phyloP scores from a whole-genome alignment of 2,329 filamentous ascomycete species.

The Tolypocladium inflatum region DNA sequence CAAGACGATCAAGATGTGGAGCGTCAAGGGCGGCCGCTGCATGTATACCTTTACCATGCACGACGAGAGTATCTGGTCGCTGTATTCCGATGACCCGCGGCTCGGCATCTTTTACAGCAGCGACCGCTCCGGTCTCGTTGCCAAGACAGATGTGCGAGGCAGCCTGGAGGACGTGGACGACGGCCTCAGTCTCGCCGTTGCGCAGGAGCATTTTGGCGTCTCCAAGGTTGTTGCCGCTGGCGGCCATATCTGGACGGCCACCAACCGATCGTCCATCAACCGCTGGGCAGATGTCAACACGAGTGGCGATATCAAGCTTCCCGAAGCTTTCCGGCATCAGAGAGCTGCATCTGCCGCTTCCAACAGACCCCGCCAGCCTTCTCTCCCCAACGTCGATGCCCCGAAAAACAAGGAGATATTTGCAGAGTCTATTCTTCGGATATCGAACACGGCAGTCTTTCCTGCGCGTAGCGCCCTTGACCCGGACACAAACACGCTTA shows the following conservation, averaged over 20 bases:
- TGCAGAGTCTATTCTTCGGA: constrained; percentile 64
- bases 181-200: constrained; percentile 80
- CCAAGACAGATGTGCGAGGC: constrained; percentile 83
- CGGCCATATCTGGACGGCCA: constrained; percentile 83
- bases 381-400: constrained; percentile 21
- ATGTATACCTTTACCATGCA: constrained; percentile 99
- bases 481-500: constrained; percentile 43
- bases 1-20: constrained; percentile 97
- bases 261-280: constrained; percentile 84
- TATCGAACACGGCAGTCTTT: constrained; percentile 78
- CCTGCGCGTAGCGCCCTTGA: constrained; percentile 46
- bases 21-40: constrained; percentile 85
- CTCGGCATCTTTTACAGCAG: constrained; percentile 90
- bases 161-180: constrained; percentile 64
- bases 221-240: constrained; percentile 58
- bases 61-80: constrained; percentile 93
- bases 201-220: constrained; percentile 82
- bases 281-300: constrained; percentile 85
- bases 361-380: constrained; percentile 21
- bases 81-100: constrained; percentile 80
- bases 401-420: constrained; percentile 57
- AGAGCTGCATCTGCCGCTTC: constrained; percentile 36
- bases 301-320: constrained; percentile 57
- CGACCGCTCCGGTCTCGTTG: constrained; percentile 86
- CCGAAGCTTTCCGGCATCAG: constrained; percentile 41